Percentiles rank a stretch among this genome's conserved stretches.
These are phyloP conservation scores for Trypanosoma rangeli DNA, from an alignment of 208 protist genomes.

Conservation along the genomic window DNA sequence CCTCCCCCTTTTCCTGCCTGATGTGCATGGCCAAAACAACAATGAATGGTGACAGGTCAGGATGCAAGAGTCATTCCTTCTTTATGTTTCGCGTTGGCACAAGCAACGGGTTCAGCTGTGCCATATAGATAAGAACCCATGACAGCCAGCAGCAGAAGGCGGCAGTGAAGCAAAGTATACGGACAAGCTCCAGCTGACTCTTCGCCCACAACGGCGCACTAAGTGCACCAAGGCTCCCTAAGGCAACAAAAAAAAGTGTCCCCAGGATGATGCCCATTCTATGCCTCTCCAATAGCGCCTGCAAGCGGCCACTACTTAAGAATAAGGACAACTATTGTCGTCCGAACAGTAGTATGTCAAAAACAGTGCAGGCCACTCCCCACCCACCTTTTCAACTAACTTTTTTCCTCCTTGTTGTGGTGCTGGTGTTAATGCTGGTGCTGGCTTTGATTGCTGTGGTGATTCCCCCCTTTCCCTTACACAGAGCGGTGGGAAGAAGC, in stretches of 20 bases:
- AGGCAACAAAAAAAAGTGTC: slow-evolving; percentile 65
- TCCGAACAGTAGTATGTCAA: neutral
- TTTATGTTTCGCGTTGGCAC: slow-evolving; percentile 87
- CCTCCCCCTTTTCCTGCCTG: neutral
- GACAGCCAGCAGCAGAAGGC: slow-evolving; percentile 93
- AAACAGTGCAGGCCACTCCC: neutral
- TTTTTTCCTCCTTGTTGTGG: neutral
- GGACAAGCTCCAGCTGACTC: slow-evolving; percentile 81
- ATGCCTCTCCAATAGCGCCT: neutral
- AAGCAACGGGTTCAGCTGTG: slow-evolving; percentile 89
- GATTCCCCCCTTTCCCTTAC: no score
- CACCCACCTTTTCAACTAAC: neutral
- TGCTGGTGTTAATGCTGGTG: no score
- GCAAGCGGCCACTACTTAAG: slow-evolving; percentile 1
- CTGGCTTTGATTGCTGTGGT: no score
- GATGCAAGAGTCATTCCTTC: slow-evolving; percentile 29
- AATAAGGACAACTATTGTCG: neutral
- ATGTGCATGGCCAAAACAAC: neutral
- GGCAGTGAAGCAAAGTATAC: slow-evolving; percentile 58
- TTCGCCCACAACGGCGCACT: slow-evolving; percentile 79
- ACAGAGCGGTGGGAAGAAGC: no score
- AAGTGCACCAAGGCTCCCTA: slow-evolving; percentile 53
- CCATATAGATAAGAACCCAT: slow-evolving; percentile 93
- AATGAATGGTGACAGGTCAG: neutral
- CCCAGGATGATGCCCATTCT: slow-evolving; percentile 72